Base-by-base conservation (phyloP, 176 grass and related monocot genomes). In the Triticum dicoccoides region DNA sequence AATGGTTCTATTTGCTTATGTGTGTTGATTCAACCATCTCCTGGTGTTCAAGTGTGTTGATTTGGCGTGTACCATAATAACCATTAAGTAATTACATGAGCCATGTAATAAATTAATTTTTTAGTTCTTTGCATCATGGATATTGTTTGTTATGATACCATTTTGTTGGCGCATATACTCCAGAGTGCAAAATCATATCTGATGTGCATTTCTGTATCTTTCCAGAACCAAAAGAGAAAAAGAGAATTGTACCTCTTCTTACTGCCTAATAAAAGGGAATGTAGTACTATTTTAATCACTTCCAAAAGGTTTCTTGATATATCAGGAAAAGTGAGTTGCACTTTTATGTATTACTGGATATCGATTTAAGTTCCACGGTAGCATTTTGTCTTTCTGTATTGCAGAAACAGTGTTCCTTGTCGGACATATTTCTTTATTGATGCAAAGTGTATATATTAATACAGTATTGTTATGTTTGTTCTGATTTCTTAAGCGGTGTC, bases 251-350 rank as follows among this genome's bases (percentile, higher is more conserved):
- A 70, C 68, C 34, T 70, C 4, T 70, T 70, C 9, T 70, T 39
- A 70, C 1, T 45, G 10, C 42, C 42, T 45, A 45, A 45, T 45
- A 45, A 45, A 45, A 45, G 42, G 42, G 42, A 45, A 11, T 14
- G 45, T 47, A 47, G 11, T 47, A 47, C 11, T 3, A 4, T 47
- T 78, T 59, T 30, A 37, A 77, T 59, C 11, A 58, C 7, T 80
- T 67, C 11, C 66, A 5, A 14, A 39, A 80, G 52, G 21, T 9
- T 89, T 29, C 61, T 83, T 79, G 67, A 27, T 74, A 42, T 87
- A 14, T 33, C 27, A 34, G 24, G 23, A 68, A 7, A 83, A 83
- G 1, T 13, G 11, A 0, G 8, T 33, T 56, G 44, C 20, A 20
- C 18, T 6, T 6, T 41, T 80, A 66, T 39, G 18, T 85, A 44